These are phyloP conservation scores for Clarireedia homoeocarpa DNA, from an alignment of 2,329 filamentous ascomycete genomes.

Conservation along the genomic window DNA sequence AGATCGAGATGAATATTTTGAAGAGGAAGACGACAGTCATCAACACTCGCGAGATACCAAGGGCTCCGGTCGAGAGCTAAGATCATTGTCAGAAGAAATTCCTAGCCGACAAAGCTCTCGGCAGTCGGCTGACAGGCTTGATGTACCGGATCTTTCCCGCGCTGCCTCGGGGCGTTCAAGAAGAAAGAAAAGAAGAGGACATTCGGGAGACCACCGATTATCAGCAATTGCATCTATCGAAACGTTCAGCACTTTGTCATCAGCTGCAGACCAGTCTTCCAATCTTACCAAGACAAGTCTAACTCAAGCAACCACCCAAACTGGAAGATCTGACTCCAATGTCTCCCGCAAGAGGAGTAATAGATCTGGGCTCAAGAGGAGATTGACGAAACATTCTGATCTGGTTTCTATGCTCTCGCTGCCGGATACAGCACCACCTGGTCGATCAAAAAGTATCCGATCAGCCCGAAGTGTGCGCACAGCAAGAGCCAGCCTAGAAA, in stretches of 20 bases:
- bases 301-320: slow-evolving; percentile 31
- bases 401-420: slow-evolving; percentile 86
- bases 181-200: slow-evolving; percentile 16
- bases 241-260: slow-evolving; percentile 20
- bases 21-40: slow-evolving; percentile 18
- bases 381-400: slow-evolving; percentile 86
- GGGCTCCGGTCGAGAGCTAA: slow-evolving; percentile 8
- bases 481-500: slow-evolving; percentile 56
- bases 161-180: slow-evolving; percentile 10
- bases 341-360: slow-evolving; percentile 23
- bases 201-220: slow-evolving; percentile 21
- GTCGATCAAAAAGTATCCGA: slow-evolving; percentile 59
- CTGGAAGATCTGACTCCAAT: slow-evolving; percentile 17
- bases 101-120: slow-evolving; percentile 7
- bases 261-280: slow-evolving; percentile 18
- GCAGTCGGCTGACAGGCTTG: slow-evolving; percentile 9
- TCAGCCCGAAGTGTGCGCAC: slow-evolving; percentile 74
- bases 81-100: slow-evolving; percentile 10
- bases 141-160: slow-evolving; percentile 8
- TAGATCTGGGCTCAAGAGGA: slow-evolving; percentile 40
- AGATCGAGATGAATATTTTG: slow-evolving; percentile 10
- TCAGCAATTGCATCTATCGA: slow-evolving; percentile 28
- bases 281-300: slow-evolving; percentile 33
- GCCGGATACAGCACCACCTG: slow-evolving; percentile 47
- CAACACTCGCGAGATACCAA: slow-evolving; percentile 8